Base-by-base conservation (phyloP, 441 rosid species). In the Gossypium trilobum region DNA sequence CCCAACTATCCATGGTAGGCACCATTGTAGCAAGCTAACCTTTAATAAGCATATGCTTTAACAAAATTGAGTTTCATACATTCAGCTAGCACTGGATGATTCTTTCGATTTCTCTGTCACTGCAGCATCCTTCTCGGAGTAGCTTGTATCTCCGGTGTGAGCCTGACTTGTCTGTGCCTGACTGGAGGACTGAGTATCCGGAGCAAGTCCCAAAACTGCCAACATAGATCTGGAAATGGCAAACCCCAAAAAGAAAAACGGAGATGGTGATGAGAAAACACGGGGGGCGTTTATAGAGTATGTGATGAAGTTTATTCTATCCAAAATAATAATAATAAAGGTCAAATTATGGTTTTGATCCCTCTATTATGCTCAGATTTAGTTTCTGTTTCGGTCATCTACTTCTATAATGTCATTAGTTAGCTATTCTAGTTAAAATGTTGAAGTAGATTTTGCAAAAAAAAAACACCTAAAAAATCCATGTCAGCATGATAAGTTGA, bases 141-240 rank as follows among this genome's bases (percentile, higher is more conserved):
- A 80, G 80, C 82, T 84, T 11, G 88, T 76, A 73, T 89, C 91
- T 8, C 70, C 89, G 0, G 86, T 82, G 77, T 86, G 93, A 72
- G 81, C 82, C 73, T 83, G 86, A 81, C 80, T 85, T 29, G 86
- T 29, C 67, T 80, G 86, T 55, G 83, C 78, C 68, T 87, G 92
- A 75, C 81, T 80, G 36, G 94, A 77, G 65, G 81, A 70, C 83
- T 87, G 92, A 29, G 89, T 78, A 42, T 92, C 97, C 4, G 85
- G 65, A 70, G 84, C 85, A 71, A 92, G 86, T 80, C 99, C 99
- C 75, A 92, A 83, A 81, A 87, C 92, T 27, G 72, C 94, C 85
- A 87, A 74, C 60, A 88, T 79, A 58, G 99, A 95, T 81, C 99
- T 94, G 76, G 63, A 71, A 65, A 78, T 58, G 70, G 39, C 23